Conservation (phyloP, 331 rosid genomes). For the Cydonia oblonga region DNA sequence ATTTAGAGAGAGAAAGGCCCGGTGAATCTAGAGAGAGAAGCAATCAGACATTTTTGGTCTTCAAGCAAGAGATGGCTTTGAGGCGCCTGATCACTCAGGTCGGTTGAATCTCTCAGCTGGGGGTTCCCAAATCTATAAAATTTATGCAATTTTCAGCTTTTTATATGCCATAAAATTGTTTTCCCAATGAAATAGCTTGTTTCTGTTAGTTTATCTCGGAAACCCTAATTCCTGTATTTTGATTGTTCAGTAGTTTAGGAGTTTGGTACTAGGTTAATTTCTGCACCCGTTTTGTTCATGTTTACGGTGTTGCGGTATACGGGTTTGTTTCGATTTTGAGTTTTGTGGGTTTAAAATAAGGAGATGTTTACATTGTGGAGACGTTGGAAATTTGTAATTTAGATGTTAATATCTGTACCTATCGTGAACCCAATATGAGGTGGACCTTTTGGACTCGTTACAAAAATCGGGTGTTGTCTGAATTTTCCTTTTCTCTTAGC, state of each 20-base stretch:
- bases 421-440: neutral
- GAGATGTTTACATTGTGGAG: neutral
- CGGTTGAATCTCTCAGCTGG: conserved; percentile 7
- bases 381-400: neutral
- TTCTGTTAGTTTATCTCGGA: neutral
- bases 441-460: neutral
- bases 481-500: neutral
- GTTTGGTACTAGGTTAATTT: neutral
- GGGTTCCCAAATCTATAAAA: neutral
- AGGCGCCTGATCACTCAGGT: conserved; percentile 62
- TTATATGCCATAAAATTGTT: neutral
- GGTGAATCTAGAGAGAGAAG: neutral
- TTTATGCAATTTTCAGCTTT: neutral
- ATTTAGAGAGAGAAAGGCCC: neutral
- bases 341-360: neutral
- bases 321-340: neutral
- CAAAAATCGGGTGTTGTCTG: neutral
- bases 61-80: conserved; percentile 44
- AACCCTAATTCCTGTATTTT: conserved; percentile 27
- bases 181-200: neutral
- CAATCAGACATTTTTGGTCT: neutral
- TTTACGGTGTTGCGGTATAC: neutral
- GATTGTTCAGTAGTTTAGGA: neutral
- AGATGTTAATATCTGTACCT: neutral
- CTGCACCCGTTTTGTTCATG: neutral